Evolutionary conservation across 768 basidiomycete species (phyloP).

Genomic region (Hygrophorus pudorinus): DNA sequence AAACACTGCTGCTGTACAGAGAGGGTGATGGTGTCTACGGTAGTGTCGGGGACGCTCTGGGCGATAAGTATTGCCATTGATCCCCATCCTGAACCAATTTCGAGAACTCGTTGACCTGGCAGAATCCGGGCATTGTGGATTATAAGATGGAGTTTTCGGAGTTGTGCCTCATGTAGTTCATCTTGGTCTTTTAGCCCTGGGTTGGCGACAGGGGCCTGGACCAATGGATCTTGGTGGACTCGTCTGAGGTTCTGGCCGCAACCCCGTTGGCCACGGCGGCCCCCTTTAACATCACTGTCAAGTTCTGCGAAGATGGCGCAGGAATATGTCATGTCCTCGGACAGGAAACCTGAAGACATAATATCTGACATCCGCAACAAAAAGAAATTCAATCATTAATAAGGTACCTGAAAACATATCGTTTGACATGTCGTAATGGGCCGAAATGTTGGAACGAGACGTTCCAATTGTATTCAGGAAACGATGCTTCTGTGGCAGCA

Average conservation of each 20-base stretch:
- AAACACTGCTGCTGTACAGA: constrained; percentile 54
- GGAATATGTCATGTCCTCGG: constrained; percentile 69
- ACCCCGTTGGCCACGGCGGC: constrained; percentile 18
- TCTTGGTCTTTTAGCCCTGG: constrained; percentile 10
- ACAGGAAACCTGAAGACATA: constrained; percentile 36
- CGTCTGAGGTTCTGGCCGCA: constrained; percentile 26
- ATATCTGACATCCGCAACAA: constrained; percentile 5
- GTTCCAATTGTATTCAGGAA: constrained; percentile 60
- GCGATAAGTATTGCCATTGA: constrained; percentile 59
- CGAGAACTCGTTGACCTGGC: constrained; percentile 47
- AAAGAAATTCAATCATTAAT: too few relatives aligned
- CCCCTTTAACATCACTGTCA: constrained; percentile 42
- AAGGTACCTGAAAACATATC: constrained; percentile 54
- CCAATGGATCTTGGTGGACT: constrained; percentile 12
- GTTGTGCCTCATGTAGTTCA: constrained; percentile 39
- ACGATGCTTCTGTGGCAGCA: constrained; percentile 40
- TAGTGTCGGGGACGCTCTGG: constrained; percentile 40
- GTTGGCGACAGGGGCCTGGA: not conserved
- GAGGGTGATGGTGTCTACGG: constrained; percentile 64
- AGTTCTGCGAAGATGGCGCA: constrained; percentile 61
- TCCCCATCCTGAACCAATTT: constrained; percentile 78
- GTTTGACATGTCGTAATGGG: constrained; percentile 75
- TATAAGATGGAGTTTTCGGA: constrained; percentile 55
- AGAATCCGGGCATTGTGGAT: constrained; percentile 54
- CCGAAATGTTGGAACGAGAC: constrained; percentile 57